phyloP scores from a whole-genome alignment of 192 early-diverging fungal genomes.

The Podila horticola region DNA sequence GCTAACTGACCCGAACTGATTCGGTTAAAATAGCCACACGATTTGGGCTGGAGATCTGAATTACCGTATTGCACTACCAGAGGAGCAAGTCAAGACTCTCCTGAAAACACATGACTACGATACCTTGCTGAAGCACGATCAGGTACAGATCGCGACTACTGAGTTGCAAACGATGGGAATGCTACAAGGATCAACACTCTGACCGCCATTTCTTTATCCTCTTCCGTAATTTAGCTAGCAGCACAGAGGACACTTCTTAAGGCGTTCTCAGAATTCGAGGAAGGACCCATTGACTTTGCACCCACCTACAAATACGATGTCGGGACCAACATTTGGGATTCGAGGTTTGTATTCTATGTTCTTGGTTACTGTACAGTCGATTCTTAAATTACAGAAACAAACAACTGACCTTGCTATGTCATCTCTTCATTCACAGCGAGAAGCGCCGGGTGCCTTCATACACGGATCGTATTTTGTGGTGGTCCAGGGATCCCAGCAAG shows the following conservation, averaged over 20 bases:
- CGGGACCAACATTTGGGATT: conserved; percentile 85
- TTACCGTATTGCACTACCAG: conserved; percentile 81
- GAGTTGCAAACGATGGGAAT: neutral
- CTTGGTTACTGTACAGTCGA: neutral
- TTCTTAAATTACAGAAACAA: neutral
- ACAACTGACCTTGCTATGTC: neutral
- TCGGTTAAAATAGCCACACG: conserved; percentile 62
- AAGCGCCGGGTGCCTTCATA: conserved; percentile 89
- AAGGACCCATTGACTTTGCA: conserved; percentile 77
- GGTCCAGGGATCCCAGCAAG: conserved; percentile 59
- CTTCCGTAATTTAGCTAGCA: conserved; percentile 55
- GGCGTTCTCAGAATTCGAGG: conserved; percentile 89
- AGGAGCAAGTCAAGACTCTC: conserved; percentile 66
- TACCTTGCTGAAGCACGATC: conserved; percentile 83
- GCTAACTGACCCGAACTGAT: neutral
- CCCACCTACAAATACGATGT: conserved; percentile 96
- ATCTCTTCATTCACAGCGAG: conserved; percentile 56
- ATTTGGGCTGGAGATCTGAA: conserved; percentile 97
- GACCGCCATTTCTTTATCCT: neutral
- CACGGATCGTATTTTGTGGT: conserved; percentile 95
- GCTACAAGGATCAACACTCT: neutral
- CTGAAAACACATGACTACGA: conserved; percentile 67
- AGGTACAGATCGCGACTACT: conserved; percentile 56
- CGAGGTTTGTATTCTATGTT: conserved; percentile 54
- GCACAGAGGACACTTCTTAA: conserved; percentile 70